Conservation (phyloP, 768 basidiomycete species). For the Pholiota conissans region DNA sequence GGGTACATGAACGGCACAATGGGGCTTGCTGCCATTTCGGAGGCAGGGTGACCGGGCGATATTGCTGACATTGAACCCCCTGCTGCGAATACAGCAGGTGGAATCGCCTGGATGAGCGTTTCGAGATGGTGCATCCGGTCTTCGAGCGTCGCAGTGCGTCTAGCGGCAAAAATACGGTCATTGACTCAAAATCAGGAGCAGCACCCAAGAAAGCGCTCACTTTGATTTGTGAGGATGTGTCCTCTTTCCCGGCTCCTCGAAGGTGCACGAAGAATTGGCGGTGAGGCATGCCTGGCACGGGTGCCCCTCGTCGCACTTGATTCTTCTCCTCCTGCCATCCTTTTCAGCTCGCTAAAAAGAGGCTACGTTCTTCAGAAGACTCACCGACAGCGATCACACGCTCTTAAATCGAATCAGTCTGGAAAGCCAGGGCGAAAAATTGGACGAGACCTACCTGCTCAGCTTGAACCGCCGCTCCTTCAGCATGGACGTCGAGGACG, state of each 20-base stretch:
- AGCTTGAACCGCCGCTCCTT: conserved; percentile 88
- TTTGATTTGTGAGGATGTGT: conserved; percentile 89
- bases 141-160: conserved; percentile 80
- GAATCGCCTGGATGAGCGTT: conserved; percentile 81
- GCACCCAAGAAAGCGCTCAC: conserved; percentile 40
- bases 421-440: neutral
- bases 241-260: conserved; percentile 85
- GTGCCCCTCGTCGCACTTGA: conserved; percentile 88
- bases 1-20: conserved; percentile 43
- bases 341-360: conserved; percentile 4
- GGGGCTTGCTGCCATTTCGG: conserved; percentile 29
- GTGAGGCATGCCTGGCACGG: conserved; percentile 88
- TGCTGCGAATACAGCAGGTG: conserved; percentile 75
- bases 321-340: conserved; percentile 65
- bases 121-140: conserved; percentile 89
- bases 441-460: conserved; percentile 60
- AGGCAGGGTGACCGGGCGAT: conserved; percentile 27
- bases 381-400: conserved; percentile 91
- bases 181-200: neutral
- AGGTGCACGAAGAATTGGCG: conserved; percentile 79
- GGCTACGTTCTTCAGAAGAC: conserved; percentile 25
- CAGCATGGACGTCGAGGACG: conserved; percentile 48
- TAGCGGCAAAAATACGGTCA: conserved; percentile 23
- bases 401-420: conserved; percentile 42
- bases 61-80: conserved; percentile 39